Conservation (phyloP, 176 grass and related monocot genomes). For the Secale cereale region DNA sequence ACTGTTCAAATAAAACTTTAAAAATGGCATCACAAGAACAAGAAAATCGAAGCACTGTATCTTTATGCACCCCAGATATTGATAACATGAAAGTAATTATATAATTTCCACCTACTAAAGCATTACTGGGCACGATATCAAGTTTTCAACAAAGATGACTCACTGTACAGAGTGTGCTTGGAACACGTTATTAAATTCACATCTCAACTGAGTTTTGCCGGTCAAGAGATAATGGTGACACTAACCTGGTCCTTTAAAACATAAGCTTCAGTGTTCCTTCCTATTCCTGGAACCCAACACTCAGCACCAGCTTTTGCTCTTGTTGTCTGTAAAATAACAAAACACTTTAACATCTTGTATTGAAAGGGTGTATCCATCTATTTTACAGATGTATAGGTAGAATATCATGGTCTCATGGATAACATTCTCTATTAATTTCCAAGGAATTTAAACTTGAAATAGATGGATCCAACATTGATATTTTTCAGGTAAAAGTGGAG, state of each 20-base stretch:
- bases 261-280: constrained; percentile 59
- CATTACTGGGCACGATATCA: not conserved
- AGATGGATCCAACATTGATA: constrained; percentile 61
- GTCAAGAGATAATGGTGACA: not conserved
- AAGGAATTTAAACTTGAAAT: constrained; percentile 69
- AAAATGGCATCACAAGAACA: not conserved
- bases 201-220: not conserved
- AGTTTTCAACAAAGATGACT: not conserved
- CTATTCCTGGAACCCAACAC: constrained; percentile 44
- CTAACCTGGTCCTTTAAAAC: constrained; percentile 70
- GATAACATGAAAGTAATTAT: not conserved
- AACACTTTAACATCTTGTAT: not conserved
- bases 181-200: not conserved
- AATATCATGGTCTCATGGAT: constrained; percentile 93
- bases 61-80: not conserved
- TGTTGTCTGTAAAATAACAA: not conserved
- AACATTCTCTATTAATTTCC: constrained; percentile 68
- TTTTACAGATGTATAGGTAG: constrained; percentile 17
- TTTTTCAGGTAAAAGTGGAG: constrained; percentile 53
- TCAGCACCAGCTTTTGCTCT: not conserved
- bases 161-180: not conserved
- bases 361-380: not conserved
- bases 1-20: not conserved
- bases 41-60: not conserved
- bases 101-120: not conserved